A percentile compares a stretch with the other conserved stretches of the same genome.
phyloP scores from a whole-genome alignment of 495 filamentous ascomycete species.

The Paragyromitra xinjiangensis region DNA sequence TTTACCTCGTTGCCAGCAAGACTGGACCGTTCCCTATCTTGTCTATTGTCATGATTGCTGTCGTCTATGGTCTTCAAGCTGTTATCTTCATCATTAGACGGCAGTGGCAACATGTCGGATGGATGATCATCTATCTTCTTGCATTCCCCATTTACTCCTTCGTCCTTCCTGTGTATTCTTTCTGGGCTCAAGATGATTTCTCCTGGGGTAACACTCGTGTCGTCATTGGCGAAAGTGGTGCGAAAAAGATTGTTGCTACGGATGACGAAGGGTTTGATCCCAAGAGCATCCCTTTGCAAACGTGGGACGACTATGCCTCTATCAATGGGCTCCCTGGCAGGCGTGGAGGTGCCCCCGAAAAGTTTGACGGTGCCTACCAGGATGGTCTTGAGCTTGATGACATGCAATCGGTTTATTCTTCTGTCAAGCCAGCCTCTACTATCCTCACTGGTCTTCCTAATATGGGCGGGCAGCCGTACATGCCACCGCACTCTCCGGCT shows the following conservation, averaged over 20 bases:
- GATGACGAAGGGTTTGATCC: constrained; percentile 91
- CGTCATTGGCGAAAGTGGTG: constrained; percentile 91
- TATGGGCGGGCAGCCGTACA: constrained; percentile 69
- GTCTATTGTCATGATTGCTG: constrained; percentile 86
- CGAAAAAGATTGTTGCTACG: constrained; percentile 84
- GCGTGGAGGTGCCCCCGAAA: constrained; percentile 74
- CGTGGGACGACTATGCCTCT: constrained; percentile 98
- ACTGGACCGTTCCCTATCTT: constrained; percentile 83
- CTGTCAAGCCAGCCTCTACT: constrained; percentile 88
- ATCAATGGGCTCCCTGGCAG: constrained; percentile 89
- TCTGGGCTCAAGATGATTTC: constrained; percentile 99
- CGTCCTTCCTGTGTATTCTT: constrained; percentile 91
- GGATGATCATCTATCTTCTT: constrained; percentile 98
- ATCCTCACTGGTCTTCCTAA: constrained; percentile 86
- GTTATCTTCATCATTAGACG: constrained; percentile 94
- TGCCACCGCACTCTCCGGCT: constrained; percentile 81
- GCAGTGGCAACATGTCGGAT: constrained; percentile 97
- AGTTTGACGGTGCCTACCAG: constrained; percentile 63
- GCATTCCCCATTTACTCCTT: constrained; percentile 96
- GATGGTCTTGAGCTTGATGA: constrained; percentile 93
- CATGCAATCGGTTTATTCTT: constrained; percentile 95
- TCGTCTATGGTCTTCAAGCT: constrained; percentile 93
- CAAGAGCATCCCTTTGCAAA: constrained; percentile 87
- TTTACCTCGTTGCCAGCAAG: constrained; percentile 77
- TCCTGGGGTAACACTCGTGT: constrained; percentile 97